Percentiles rank a stretch among this genome's conserved stretches.
Conservation (phyloP, 768 basidiomycete species). For the Termitomyces sp. region DNA sequence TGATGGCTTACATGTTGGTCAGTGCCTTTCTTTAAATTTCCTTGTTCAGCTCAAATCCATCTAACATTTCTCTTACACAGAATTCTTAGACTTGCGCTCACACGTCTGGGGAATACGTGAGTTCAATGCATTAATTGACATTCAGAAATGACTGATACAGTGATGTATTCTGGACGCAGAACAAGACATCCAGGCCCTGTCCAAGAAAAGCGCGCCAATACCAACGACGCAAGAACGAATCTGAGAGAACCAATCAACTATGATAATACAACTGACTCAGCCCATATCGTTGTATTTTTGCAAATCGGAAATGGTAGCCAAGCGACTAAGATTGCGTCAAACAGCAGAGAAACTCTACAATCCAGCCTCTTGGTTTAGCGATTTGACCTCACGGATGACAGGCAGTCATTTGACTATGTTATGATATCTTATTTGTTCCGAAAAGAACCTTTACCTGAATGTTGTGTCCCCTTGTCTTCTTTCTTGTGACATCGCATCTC, state of each 20-base stretch:
- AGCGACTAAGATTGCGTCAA: background rate
- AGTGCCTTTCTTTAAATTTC: constrained; percentile 20
- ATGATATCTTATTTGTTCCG: background rate
- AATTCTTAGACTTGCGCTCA: constrained; percentile 76
- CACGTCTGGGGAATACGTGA: constrained; percentile 88
- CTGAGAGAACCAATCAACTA: background rate
- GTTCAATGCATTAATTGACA: constrained; percentile 26
- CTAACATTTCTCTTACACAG: constrained; percentile 31
- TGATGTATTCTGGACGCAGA: constrained; percentile 39
- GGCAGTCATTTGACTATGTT: background rate
- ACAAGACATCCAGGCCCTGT: constrained; percentile 73
- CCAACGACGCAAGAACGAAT: constrained; percentile 1
- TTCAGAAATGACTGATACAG: background rate
- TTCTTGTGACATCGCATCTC: background rate
- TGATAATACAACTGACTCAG: background rate
- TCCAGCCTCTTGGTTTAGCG: background rate
- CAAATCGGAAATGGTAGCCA: background rate
- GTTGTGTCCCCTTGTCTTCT: background rate
- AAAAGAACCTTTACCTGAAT: background rate
- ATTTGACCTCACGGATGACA: background rate
- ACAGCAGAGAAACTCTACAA: background rate
- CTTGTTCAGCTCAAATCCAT: background rate
- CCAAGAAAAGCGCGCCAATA: constrained; percentile 51
- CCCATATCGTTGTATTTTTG: background rate
- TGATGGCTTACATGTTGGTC: constrained; percentile 78